A percentile compares a stretch with the other conserved stretches of the same genome.
Conservation (phyloP, 352 stramenopile genomes). For the Elongisporangium prolatum region DNA sequence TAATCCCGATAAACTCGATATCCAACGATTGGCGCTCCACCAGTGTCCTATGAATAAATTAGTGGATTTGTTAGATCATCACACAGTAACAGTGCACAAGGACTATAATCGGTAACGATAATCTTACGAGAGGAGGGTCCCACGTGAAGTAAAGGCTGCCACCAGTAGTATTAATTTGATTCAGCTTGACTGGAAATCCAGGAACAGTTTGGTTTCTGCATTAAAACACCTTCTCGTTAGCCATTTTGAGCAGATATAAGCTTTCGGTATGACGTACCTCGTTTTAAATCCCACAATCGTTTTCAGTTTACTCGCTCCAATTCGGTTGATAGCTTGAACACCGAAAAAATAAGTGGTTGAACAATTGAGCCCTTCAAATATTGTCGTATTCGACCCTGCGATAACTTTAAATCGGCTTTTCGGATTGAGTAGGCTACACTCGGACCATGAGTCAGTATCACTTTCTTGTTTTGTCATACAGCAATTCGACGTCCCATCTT, state of each 20-base stretch:
- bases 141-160: conserved; percentile 39
- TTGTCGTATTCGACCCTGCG: conserved; percentile 26
- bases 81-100: too few relatives aligned
- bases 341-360: conserved; percentile 52
- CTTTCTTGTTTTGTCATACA: conserved; percentile 29
- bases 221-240: background rate
- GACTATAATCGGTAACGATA: too few relatives aligned
- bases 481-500: conserved; percentile 32
- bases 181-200: conserved; percentile 24
- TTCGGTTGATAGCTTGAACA: conserved; percentile 37
- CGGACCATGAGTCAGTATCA: conserved; percentile 7
- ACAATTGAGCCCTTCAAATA: conserved; percentile 35
- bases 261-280: conserved; percentile 15
- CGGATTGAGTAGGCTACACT: conserved; percentile 18
- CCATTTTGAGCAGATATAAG: background rate
- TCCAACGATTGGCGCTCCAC: conserved; percentile 30
- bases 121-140: conserved; percentile 34
- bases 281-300: conserved; percentile 26
- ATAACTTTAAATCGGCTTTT: conserved; percentile 14
- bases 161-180: conserved; percentile 22
- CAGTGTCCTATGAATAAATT: conserved; percentile 21
- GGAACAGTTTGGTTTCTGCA: conserved; percentile 30
- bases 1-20: conserved; percentile 66
- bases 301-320: conserved; percentile 28
- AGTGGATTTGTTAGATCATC: background rate